Conservation (phyloP, 768 basidiomycete species). For the Lentinus tigrinus region DNA sequence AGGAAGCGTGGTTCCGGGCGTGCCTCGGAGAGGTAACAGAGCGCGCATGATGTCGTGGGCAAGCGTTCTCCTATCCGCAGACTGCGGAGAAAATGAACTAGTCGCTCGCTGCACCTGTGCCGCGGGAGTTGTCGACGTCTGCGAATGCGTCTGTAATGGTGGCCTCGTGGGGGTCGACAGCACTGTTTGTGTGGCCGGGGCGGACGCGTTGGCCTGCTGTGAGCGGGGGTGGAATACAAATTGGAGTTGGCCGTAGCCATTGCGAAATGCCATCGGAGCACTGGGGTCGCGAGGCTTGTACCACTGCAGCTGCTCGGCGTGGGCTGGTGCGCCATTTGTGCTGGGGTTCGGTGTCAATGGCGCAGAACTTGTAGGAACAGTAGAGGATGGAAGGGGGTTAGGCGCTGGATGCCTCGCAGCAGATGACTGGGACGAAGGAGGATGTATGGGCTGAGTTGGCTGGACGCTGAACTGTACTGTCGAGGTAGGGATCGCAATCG, state of each 20-base stretch:
- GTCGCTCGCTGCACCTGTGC: background rate
- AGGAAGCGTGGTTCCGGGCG: background rate
- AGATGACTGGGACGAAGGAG: no score
- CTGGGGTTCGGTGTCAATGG: background rate
- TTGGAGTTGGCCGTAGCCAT: background rate
- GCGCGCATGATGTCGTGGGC: slow-evolving; percentile 58
- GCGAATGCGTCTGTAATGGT: background rate
- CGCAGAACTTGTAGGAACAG: no score
- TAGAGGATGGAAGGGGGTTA: no score
- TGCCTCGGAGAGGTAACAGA: slow-evolving; percentile 33
- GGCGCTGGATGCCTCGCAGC: no score
- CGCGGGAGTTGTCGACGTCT: background rate
- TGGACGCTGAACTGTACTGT: no score
- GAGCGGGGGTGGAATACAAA: background rate
- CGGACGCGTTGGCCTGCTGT: background rate
- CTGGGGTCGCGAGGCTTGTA: background rate
- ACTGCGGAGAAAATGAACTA: slow-evolving; percentile 25
- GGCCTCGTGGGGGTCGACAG: background rate
- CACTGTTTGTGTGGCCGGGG: background rate
- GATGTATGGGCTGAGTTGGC: no score
- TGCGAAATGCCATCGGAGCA: slow-evolving; percentile 3
- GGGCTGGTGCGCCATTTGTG: background rate
- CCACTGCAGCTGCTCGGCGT: no score
- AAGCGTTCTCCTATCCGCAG: slow-evolving; percentile 50
- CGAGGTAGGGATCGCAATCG: no score